Evolutionary conservation across 495 filamentous ascomycete species (phyloP).

Genomic region (Trichoderma asperelloides): DNA sequence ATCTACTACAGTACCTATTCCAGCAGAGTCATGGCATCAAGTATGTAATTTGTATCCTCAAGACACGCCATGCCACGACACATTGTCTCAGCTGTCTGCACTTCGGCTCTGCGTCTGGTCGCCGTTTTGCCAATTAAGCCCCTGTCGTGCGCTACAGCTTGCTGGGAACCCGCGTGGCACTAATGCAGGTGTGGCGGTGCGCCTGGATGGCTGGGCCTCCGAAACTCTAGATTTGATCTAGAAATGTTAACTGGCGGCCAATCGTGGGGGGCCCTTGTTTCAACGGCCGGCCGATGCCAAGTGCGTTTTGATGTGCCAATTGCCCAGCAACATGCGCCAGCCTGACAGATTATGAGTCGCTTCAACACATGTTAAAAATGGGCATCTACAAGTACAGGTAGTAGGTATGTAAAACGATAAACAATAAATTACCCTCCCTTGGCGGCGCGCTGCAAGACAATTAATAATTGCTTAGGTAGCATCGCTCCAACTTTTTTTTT

Average conservation of each 20-base stretch:
- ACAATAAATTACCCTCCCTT: no score
- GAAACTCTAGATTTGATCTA: constrained; percentile 8
- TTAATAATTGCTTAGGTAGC: not conserved
- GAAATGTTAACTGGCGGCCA: not conserved
- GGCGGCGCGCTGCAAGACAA: no score
- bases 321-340: no score
- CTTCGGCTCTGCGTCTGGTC: not conserved
- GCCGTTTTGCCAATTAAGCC: not conserved
- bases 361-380: no score
- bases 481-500: not conserved
- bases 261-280: not conserved
- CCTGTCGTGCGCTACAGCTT: not conserved
- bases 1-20: no score
- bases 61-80: not conserved
- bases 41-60: not conserved
- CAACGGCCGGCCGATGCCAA: not conserved
- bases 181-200: constrained; percentile 8
- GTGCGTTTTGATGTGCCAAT: no score
- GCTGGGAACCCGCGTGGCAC: constrained; percentile 7
- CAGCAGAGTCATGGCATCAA: no score
- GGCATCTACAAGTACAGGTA: no score
- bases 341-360: no score
- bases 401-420: no score
- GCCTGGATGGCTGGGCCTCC: not conserved
- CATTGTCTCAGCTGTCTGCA: not conserved